Percentiles rank a stretch among this genome's conserved stretches.
These are phyloP conservation scores for Globomyces pollinis-pini DNA, from an alignment of 192 early-diverging fungal genomes.

Conservation along the genomic window DNA sequence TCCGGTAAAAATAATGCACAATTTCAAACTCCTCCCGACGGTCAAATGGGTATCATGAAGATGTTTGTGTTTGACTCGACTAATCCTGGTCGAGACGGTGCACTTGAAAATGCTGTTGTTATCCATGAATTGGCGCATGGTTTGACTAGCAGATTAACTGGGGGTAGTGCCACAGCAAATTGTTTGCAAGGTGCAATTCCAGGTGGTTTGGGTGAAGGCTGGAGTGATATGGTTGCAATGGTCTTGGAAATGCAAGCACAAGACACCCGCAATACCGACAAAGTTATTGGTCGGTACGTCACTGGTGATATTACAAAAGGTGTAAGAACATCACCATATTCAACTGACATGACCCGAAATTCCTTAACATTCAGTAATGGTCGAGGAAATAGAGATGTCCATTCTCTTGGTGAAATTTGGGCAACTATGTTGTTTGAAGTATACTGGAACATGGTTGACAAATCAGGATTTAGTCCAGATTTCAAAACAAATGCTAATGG, in stretches of 20 bases:
- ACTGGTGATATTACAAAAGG: constrained; percentile 22
- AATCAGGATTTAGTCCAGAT: constrained; percentile 16
- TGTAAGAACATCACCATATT: constrained; percentile 45
- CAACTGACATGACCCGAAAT: constrained; percentile 34
- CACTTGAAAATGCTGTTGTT: constrained; percentile 36
- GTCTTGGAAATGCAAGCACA: constrained; percentile 26
- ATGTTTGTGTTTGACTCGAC: constrained; percentile 43
- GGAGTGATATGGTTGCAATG: constrained; percentile 46
- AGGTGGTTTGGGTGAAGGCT: constrained; percentile 56
- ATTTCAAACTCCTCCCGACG: constrained; percentile 55
- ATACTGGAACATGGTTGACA: constrained; percentile 42
- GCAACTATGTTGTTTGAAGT: constrained; percentile 48
- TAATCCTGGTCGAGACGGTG: constrained; percentile 38
- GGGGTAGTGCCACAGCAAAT: constrained; percentile 45
- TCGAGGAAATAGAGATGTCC: constrained; percentile 27
- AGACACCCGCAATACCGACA: constrained; percentile 19
- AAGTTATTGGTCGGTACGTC: constrained; percentile 34
- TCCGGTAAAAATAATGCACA: constrained; percentile 41
- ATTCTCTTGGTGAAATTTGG: constrained; percentile 47
- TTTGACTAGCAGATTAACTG: constrained; percentile 48
- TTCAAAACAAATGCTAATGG: background rate
- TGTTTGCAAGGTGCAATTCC: constrained; percentile 46
- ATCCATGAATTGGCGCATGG: constrained; percentile 59
- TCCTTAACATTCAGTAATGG: constrained; percentile 11
- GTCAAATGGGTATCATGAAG: constrained; percentile 38